Evolutionary conservation across 208 protist genomes (phyloP).

Genomic region (Leishmania major): DNA sequence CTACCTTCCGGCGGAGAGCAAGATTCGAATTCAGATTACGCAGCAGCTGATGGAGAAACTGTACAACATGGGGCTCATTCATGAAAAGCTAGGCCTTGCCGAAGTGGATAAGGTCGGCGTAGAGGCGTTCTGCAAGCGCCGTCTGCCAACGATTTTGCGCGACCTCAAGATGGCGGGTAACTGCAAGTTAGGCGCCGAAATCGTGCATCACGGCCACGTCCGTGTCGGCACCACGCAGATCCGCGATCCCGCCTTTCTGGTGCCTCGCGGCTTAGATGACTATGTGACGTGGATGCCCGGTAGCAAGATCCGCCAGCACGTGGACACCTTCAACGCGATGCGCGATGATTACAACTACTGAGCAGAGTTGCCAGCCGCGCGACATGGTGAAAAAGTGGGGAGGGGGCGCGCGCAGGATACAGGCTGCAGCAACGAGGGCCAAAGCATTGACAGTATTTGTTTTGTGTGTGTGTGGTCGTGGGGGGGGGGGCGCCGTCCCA

Average conservation of each 20-base stretch:
- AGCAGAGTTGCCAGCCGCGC: neutral
- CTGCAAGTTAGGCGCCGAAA: slow-evolving; percentile 80
- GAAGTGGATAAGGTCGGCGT: slow-evolving; percentile 92
- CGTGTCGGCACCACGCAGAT: slow-evolving; percentile 89
- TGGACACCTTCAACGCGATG: slow-evolving; percentile 88
- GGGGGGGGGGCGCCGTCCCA: no score
- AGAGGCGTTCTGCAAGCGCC: slow-evolving; percentile 89
- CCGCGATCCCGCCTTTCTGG: slow-evolving; percentile 89
- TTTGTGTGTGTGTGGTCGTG: neutral
- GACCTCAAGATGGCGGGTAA: slow-evolving; percentile 90
- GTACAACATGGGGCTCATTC: slow-evolving; percentile 90
- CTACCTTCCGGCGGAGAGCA: slow-evolving; percentile 87
- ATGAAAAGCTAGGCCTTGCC: slow-evolving; percentile 81
- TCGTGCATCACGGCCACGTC: slow-evolving; percentile 91
- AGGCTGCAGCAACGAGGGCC: neutral
- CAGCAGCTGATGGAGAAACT: slow-evolving; percentile 90
- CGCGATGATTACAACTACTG: slow-evolving; percentile 86
- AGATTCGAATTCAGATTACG: slow-evolving; percentile 91
- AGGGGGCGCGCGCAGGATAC: neutral
- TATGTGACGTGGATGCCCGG: slow-evolving; percentile 90
- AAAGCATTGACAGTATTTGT: neutral
- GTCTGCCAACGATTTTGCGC: slow-evolving; percentile 86
- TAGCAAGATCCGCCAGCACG: slow-evolving; percentile 89
- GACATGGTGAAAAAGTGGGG: neutral
- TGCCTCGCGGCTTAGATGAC: slow-evolving; percentile 84